Base-by-base conservation (phyloP, 179 eudicot species). In the Beta lomatogona region DNA sequence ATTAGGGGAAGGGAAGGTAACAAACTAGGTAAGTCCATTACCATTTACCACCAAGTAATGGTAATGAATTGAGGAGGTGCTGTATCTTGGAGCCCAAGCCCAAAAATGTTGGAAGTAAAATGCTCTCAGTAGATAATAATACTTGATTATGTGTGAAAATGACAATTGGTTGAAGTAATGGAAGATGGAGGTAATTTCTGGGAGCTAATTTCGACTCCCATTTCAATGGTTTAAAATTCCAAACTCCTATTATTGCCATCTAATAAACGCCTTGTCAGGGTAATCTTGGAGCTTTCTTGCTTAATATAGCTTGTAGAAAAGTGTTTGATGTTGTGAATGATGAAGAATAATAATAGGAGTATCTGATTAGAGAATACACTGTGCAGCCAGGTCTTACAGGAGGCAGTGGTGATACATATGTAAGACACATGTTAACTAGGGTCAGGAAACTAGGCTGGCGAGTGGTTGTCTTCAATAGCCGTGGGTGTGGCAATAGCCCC, bases 321-420 rank as follows among this genome's bases (percentile, higher is more conserved):
- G 12, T 69, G 22, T 36, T 31, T 45, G 3, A n/a, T 64, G 45
- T 3, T 15, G 19, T 9, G 22, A 50, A 14, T 55, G 63, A 53
- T 78, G 14, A 0, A 28, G 25, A 4, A 53, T 6, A 25, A 28
- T 9, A 28, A 15, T 11, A 25, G 7, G 31, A 9, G 8, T 68
- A 12, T 36, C 13, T 72, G 73, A 78, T 63, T 31, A 64, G 21
- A 53, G 21, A 46, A 55, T 25, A 75, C 71, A 46, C 6, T 71
- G n/a, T 90, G 89, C 93, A 95, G 97, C 99, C 99, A 77, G 99
- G 99, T 84, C 90, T 96, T 1, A 94, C 97, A 0, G 99, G 98
- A 74, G 98, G 99, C n/a, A 96, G 99, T 80, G 88, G 64, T 22
- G 99, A 96, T 80, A 78, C 91, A 8, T 96, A 96, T 58, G 94